These are phyloP conservation scores for Udeniomyces megalosporus DNA, from an alignment of 768 basidiomycete species.

Conservation along the genomic window DNA sequence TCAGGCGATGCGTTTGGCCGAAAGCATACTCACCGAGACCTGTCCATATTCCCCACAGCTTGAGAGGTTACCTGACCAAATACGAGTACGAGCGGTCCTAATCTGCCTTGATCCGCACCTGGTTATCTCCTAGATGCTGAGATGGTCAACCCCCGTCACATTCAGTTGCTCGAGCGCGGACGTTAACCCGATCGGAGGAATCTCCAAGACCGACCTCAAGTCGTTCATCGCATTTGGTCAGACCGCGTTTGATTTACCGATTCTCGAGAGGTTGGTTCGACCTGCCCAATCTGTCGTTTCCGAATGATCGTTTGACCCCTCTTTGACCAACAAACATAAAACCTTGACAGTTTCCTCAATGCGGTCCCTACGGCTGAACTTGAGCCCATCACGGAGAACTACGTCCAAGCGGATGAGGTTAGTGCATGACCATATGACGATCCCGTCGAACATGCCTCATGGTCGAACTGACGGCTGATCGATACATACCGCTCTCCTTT, in stretches of 20 bases:
- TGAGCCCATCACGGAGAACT: slow-evolving; percentile 77
- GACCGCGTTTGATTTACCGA: slow-evolving; percentile 62
- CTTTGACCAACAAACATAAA: not conserved
- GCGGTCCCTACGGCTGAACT: slow-evolving; percentile 92
- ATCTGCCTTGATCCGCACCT: too few relatives aligned
- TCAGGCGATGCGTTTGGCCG: too few relatives aligned
- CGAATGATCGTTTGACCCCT: too few relatives aligned
- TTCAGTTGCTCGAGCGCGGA: slow-evolving; percentile 50
- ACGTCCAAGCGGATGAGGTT: slow-evolving; percentile 91
- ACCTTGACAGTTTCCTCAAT: slow-evolving; percentile 53
- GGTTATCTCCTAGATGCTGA: not conserved
- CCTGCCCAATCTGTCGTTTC: not conserved
- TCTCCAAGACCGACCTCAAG: slow-evolving; percentile 94
- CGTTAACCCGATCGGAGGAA: slow-evolving; percentile 94
- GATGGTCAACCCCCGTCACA: not conserved
- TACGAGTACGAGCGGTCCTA: slow-evolving; percentile 73
- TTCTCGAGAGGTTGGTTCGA: slow-evolving; percentile 52
- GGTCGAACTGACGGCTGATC: not conserved
- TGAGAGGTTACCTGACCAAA: slow-evolving; percentile 92
- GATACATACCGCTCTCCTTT: not conserved
- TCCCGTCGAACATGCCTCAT: not conserved
- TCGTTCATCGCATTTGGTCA: slow-evolving; percentile 79
- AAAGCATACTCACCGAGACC: too few relatives aligned
- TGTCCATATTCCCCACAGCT: slow-evolving; percentile 36
- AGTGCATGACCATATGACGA: slow-evolving; percentile 15